Conservation (phyloP, 2,329 filamentous ascomycete genomes). For the Phoma sp. region DNA sequence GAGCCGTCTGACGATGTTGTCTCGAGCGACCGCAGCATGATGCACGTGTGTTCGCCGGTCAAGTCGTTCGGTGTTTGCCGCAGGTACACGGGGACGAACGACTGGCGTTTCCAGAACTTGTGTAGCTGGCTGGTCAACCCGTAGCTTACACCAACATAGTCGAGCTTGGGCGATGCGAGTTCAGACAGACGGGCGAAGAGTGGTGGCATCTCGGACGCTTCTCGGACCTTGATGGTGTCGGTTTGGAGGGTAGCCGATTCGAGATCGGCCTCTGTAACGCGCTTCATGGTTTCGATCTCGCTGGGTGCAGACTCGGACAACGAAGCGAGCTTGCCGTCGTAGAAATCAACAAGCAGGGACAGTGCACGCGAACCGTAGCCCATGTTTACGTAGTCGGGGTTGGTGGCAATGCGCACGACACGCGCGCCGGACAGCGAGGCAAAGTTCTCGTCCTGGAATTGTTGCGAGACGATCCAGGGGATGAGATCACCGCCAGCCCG, state of each 20-base stretch:
- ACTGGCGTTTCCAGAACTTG: slow-evolving; percentile 94
- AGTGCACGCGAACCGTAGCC: slow-evolving; percentile 92
- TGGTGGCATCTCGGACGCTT: slow-evolving; percentile 90
- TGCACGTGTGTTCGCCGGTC: slow-evolving; percentile 96
- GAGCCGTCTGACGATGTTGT: slow-evolving; percentile 65
- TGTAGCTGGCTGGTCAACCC: slow-evolving; percentile 86
- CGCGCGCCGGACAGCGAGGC: slow-evolving; percentile 90
- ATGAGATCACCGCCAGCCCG: slow-evolving; percentile 92
- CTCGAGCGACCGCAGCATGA: slow-evolving; percentile 86
- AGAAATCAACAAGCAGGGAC: slow-evolving; percentile 88
- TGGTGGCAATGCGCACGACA: slow-evolving; percentile 92
- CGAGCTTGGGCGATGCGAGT: slow-evolving; percentile 77
- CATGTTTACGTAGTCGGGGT: slow-evolving; percentile 91
- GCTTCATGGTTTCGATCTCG: slow-evolving; percentile 68
- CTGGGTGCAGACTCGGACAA: slow-evolving; percentile 74
- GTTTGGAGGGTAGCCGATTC: slow-evolving; percentile 77
- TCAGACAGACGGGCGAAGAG: slow-evolving; percentile 89
- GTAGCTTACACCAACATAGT: slow-evolving; percentile 96
- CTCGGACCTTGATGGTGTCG: slow-evolving; percentile 88
- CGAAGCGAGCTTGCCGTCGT: slow-evolving; percentile 88
- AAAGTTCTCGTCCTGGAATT: slow-evolving; percentile 98
- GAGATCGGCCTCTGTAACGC: slow-evolving; percentile 83
- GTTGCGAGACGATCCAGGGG: slow-evolving; percentile 95
- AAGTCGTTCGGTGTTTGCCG: slow-evolving; percentile 95
- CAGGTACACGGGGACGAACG: slow-evolving; percentile 89